Percentiles rank a stretch among this genome's conserved stretches.
Evolutionary conservation across 306 rosid species (phyloP).

Genomic region (Vachellia collinsii): DNA sequence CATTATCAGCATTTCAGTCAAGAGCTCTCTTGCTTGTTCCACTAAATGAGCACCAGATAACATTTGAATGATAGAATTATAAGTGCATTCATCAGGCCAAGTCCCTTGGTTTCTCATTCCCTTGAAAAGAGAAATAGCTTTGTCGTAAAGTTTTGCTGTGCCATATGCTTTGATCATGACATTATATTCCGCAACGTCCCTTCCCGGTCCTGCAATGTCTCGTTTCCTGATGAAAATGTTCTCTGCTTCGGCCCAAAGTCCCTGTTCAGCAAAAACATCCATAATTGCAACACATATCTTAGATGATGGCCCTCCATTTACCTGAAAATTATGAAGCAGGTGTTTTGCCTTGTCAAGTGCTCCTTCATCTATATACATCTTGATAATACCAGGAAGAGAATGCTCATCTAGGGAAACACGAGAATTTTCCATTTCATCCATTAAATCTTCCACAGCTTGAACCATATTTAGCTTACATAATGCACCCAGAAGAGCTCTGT

Average conservation of each 20-base stretch:
- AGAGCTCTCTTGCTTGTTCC: slow-evolving; percentile 68
- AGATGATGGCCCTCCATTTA: slow-evolving; percentile 50
- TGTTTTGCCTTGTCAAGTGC: slow-evolving; percentile 56
- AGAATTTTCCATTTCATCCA: slow-evolving; percentile 70
- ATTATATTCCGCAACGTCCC: slow-evolving; percentile 73
- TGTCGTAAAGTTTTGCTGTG: slow-evolving; percentile 67
- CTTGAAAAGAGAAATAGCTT: slow-evolving; percentile 70
- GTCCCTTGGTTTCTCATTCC: slow-evolving; percentile 79
- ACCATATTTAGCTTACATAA: slow-evolving; percentile 72
- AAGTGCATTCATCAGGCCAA: slow-evolving; percentile 80
- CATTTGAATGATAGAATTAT: slow-evolving; percentile 88
- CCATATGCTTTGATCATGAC: slow-evolving; percentile 94
- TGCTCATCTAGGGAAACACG: slow-evolving; percentile 56
- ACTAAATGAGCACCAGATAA: slow-evolving; percentile 73
- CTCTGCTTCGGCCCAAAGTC: slow-evolving; percentile 83
- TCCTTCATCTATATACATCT: slow-evolving; percentile 76
- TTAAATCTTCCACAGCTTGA: slow-evolving; percentile 61
- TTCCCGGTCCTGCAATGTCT: slow-evolving; percentile 48
- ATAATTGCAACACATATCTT: slow-evolving; percentile 62
- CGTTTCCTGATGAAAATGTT: slow-evolving; percentile 57
- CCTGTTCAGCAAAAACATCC: slow-evolving; percentile 85
- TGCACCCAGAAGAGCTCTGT: slow-evolving; percentile 65
- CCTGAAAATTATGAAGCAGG: slow-evolving; percentile 54
- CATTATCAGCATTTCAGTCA: slow-evolving; percentile 71
- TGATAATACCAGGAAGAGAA: slow-evolving; percentile 68